These are phyloP conservation scores for Penicillium lividum DNA, from an alignment of 495 filamentous ascomycete species.

Conservation along the genomic window DNA sequence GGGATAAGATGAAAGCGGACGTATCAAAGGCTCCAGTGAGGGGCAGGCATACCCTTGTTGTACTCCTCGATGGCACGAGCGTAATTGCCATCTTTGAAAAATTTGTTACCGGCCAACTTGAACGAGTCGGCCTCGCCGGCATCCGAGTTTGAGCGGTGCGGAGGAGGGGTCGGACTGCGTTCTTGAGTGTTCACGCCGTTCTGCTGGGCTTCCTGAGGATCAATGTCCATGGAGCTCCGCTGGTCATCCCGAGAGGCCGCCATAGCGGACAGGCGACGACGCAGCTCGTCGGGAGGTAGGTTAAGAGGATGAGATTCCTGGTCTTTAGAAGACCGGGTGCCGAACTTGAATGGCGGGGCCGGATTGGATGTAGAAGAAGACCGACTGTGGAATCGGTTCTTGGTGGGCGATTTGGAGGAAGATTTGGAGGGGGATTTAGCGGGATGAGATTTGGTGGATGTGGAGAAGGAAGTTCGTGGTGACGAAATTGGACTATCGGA, in stretches of 20 bases:
- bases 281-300: constrained; percentile 80
- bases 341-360: constrained; percentile 21
- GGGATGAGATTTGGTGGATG: constrained; percentile 15
- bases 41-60: constrained; percentile 72
- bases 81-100: constrained; percentile 91
- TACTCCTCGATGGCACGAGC: constrained; percentile 85
- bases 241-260: constrained; percentile 62
- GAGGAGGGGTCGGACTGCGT: constrained; percentile 73
- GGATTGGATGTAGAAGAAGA: constrained; percentile 35
- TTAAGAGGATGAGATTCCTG: constrained; percentile 80
- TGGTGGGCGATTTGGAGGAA: constrained; percentile 32
- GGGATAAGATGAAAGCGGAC: neutral
- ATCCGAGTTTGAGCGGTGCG: constrained; percentile 64
- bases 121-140: constrained; percentile 77
- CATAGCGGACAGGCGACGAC: constrained; percentile 67
- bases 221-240: constrained; percentile 75
- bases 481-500: constrained; percentile 18
- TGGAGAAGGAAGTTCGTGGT: constrained; percentile 27
- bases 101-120: constrained; percentile 93
- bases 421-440: constrained; percentile 31
- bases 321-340: constrained; percentile 56
- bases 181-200: constrained; percentile 59
- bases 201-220: constrained; percentile 55
- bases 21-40: neutral
- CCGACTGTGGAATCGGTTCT: constrained; percentile 35